phyloP scores from a whole-genome alignment of 148 eudicot genomes.

The Fallopia convolvulus region DNA sequence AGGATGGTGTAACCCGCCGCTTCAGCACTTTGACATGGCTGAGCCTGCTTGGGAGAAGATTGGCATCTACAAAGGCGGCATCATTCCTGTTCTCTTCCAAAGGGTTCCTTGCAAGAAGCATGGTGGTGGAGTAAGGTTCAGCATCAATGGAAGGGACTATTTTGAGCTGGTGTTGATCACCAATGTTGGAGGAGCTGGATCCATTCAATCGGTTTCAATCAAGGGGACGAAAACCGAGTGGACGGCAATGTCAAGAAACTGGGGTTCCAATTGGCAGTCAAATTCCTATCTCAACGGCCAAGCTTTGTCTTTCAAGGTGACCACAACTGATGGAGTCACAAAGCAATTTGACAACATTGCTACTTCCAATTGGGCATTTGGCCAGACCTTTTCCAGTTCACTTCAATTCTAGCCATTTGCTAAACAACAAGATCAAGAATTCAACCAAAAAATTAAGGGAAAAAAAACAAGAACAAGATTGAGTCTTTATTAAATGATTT shows the following conservation, averaged over 20 bases:
- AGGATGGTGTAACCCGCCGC: conserved; percentile 99
- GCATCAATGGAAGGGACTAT: conserved; percentile 67
- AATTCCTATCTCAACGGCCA: conserved; percentile 56
- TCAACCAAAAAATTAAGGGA: neutral
- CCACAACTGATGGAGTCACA: conserved; percentile 53
- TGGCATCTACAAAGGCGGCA: conserved; percentile 74
- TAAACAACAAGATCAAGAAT: neutral
- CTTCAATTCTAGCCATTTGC: conserved; percentile 34
- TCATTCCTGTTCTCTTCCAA: conserved; percentile 67
- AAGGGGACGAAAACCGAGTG: conserved; percentile 68
- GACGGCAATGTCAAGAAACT: conserved; percentile 72
- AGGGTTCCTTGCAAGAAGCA: conserved; percentile 77
- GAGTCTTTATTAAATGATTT: neutral
- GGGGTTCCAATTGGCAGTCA: conserved; percentile 98
- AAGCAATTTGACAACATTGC: conserved; percentile 31
- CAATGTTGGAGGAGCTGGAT: conserved; percentile 75
- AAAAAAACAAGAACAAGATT: neutral
- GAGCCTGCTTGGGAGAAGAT: conserved; percentile 97
- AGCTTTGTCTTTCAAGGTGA: conserved; percentile 59
- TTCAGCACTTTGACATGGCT: conserved; percentile 92
- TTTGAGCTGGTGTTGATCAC: conserved; percentile 69
- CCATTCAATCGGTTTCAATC: conserved; percentile 48
- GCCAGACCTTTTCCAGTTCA: conserved; percentile 57
- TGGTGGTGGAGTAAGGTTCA: conserved; percentile 90
- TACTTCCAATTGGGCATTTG: conserved; percentile 69